Evolutionary conservation across 2,329 filamentous ascomycete genomes (phyloP).

Genomic region (Hypoxylon sp.): DNA sequence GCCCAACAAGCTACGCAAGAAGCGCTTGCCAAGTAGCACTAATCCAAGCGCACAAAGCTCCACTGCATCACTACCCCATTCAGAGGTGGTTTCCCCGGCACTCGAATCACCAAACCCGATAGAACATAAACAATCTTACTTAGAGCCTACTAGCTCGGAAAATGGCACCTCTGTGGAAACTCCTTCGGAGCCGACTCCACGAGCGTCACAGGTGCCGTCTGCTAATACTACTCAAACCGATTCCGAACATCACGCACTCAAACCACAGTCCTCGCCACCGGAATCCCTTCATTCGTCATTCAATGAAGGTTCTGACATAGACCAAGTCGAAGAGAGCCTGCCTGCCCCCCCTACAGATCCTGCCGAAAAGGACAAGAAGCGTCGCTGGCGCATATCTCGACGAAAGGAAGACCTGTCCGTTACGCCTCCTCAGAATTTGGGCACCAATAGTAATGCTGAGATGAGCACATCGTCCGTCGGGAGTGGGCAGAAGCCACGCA

Average conservation of each 20-base stretch:
- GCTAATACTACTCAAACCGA: constrained; percentile 60
- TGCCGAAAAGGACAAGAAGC: constrained; percentile 78
- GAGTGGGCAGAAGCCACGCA: constrained; percentile 67
- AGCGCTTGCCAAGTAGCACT: constrained; percentile 79
- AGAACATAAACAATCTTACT: constrained; percentile 53
- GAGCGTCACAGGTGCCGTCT: constrained; percentile 62
- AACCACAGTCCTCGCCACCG: constrained; percentile 79
- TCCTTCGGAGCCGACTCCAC: constrained; percentile 64
- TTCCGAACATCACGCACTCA: constrained; percentile 65
- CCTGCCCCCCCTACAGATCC: constrained; percentile 54
- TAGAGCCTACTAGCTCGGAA: constrained; percentile 47
- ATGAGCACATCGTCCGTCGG: constrained; percentile 78
- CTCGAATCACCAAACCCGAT: constrained; percentile 64
- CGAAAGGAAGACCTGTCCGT: constrained; percentile 70
- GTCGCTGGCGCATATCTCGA: constrained; percentile 80
- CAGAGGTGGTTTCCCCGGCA: constrained; percentile 62
- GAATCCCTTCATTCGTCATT: constrained; percentile 82
- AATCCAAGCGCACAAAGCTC: constrained; percentile 94
- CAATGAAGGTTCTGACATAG: constrained; percentile 86
- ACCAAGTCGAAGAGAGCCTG: constrained; percentile 74
- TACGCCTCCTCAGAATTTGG: constrained; percentile 65
- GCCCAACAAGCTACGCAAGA: constrained; percentile 94
- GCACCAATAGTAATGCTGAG: constrained; percentile 74
- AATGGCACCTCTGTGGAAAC: constrained; percentile 48
- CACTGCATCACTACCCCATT: constrained; percentile 76